Conservation (phyloP, 1,139 yeast species). For the Pichia sp. region DNA sequence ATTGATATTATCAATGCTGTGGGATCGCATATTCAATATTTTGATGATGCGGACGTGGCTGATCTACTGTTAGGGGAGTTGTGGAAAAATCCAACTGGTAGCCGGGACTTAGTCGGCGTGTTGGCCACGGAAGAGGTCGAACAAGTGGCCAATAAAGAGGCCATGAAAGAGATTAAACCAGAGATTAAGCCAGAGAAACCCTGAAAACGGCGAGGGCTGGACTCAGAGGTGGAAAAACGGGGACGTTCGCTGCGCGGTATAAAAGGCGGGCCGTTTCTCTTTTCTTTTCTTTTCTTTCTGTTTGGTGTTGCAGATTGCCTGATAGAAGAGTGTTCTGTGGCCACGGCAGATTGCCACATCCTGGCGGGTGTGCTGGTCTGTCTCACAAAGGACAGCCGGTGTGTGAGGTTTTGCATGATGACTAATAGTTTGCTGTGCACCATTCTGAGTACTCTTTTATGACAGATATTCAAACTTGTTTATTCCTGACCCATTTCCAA, state of each 20-base stretch:
- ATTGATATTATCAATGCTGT: conserved; percentile 73
- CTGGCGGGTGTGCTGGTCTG: neutral
- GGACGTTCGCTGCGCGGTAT: neutral
- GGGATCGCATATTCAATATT: conserved; percentile 82
- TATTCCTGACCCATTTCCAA: conserved; percentile 9
- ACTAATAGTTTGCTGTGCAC: conserved; percentile 30
- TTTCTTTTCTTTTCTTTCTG: neutral
- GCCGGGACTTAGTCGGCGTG: neutral
- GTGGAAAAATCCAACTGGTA: conserved; percentile 13
- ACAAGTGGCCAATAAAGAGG: too few relatives aligned
- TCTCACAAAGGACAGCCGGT: neutral
- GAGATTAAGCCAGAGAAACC: neutral
- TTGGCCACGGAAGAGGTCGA: too few relatives aligned
- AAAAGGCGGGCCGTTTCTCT: neutral
- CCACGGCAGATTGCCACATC: neutral
- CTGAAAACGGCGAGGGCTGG: neutral
- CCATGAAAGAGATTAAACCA: neutral
- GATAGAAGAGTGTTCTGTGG: too few relatives aligned
- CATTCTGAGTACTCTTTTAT: conserved; percentile 33
- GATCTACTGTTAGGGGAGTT: conserved; percentile 64
- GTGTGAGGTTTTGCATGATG: conserved; percentile 21
- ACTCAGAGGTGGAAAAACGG: neutral
- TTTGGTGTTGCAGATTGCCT: neutral
- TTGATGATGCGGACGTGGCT: conserved; percentile 82
- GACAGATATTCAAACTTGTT: conserved; percentile 24